Percentiles rank a stretch among this genome's conserved stretches.
Evolutionary conservation across 2,329 filamentous ascomycete genomes (phyloP).

Genomic region (Zarea fungicola): DNA sequence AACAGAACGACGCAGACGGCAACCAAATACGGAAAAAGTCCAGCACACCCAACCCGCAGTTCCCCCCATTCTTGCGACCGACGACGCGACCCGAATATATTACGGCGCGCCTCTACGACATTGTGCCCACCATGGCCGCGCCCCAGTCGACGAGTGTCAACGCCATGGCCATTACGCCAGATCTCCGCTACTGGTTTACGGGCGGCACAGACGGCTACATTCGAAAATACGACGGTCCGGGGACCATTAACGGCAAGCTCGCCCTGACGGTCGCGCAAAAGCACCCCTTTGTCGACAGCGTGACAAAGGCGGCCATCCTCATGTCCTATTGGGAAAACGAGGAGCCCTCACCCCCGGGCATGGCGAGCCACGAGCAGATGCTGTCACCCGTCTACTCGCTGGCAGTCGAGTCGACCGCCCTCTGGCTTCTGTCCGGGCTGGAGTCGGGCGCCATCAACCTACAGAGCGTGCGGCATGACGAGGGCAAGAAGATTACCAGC

Average conservation of each 20-base stretch:
- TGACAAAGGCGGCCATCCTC: slow-evolving; percentile 88
- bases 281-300: slow-evolving; percentile 95
- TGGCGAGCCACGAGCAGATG: slow-evolving; percentile 51
- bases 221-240: slow-evolving; percentile 91
- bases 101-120: slow-evolving; percentile 79
- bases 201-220: slow-evolving; percentile 95
- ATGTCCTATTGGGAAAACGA: slow-evolving; percentile 99
- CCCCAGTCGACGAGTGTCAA: slow-evolving; percentile 96
- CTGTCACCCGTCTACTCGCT: slow-evolving; percentile 93
- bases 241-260: slow-evolving; percentile 91
- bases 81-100: slow-evolving; percentile 72
- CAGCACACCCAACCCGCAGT: slow-evolving; percentile 23
- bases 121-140: slow-evolving; percentile 93
- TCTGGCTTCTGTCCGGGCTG: slow-evolving; percentile 87
- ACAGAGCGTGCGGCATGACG: slow-evolving; percentile 88
- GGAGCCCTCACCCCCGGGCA: slow-evolving; percentile 51
- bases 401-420: slow-evolving; percentile 79
- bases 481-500: slow-evolving; percentile 81
- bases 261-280: slow-evolving; percentile 90
- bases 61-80: slow-evolving; percentile 39
- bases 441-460: slow-evolving; percentile 91
- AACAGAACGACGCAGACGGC: slow-evolving; percentile 31
- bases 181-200: slow-evolving; percentile 91
- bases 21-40: slow-evolving; percentile 28
- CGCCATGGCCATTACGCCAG: slow-evolving; percentile 82